Percentiles rank a stretch among this genome's conserved stretches.
phyloP scores from a whole-genome alignment of 306 rosid genomes.

The Cucurbita argyrosperma region DNA sequence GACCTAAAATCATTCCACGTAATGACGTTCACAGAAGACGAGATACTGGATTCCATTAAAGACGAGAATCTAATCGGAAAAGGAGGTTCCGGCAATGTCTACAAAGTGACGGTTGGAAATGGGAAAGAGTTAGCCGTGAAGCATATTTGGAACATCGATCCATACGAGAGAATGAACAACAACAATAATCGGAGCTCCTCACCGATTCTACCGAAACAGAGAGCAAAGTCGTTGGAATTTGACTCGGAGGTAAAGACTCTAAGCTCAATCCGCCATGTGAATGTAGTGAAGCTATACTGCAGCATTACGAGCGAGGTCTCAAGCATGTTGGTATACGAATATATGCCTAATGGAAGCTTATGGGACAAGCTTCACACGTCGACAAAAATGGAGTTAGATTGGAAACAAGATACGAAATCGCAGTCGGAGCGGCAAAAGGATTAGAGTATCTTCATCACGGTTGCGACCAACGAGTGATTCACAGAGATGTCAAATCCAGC shows the following conservation, averaged over 20 bases:
- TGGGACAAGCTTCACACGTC: slow-evolving; percentile 72
- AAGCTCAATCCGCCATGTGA: slow-evolving; percentile 83
- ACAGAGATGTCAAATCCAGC: slow-evolving; percentile 83
- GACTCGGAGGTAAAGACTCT: slow-evolving; percentile 70
- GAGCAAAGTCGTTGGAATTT: slow-evolving; percentile 38
- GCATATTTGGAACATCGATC: slow-evolving; percentile 65
- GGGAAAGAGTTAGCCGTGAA: slow-evolving; percentile 80
- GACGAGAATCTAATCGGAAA: slow-evolving; percentile 75
- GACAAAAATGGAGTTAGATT: slow-evolving; percentile 66
- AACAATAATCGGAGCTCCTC: slow-evolving; percentile 16
- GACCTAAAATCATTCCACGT: slow-evolving; percentile 79
- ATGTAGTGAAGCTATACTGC: slow-evolving; percentile 84
- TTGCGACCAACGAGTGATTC: slow-evolving; percentile 61
- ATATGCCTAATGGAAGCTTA: slow-evolving; percentile 67
- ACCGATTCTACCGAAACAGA: slow-evolving; percentile 36
- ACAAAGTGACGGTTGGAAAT: slow-evolving; percentile 42
- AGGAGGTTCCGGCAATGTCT: slow-evolving; percentile 91
- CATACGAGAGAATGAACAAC: slow-evolving; percentile 12
- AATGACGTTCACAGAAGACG: slow-evolving; percentile 56
- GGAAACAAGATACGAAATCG: slow-evolving; percentile 70
- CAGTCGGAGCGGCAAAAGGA: slow-evolving; percentile 82
- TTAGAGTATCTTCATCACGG: slow-evolving; percentile 86
- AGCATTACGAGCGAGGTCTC: slow-evolving; percentile 89
- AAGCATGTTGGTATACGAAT: slow-evolving; percentile 77
- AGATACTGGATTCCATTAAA: slow-evolving; percentile 70